Conservation (phyloP, 176 grass and related monocot species). For the Musa troglodytarum region DNA sequence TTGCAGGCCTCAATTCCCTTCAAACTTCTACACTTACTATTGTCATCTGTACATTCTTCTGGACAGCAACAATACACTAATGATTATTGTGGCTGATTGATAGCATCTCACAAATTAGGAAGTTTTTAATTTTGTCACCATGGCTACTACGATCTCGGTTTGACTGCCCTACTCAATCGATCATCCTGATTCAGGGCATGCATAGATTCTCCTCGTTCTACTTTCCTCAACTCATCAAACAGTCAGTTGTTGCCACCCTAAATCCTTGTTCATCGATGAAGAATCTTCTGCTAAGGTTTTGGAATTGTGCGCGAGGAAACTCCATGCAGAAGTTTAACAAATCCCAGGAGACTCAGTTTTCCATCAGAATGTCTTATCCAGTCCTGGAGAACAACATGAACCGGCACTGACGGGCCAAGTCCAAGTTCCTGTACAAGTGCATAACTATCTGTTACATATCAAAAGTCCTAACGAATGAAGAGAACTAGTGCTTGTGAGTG, state of each 20-base stretch:
- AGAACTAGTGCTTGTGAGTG: too few species aligned
- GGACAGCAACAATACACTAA: conserved; percentile 6
- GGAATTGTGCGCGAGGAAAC: conserved; percentile 64
- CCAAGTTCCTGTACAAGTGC: conserved; percentile 68
- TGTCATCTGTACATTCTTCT: conserved; percentile 61
- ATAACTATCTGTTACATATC: neutral
- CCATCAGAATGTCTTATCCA: conserved; percentile 92
- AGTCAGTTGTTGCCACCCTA: conserved; percentile 26
- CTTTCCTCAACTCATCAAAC: conserved; percentile 6
- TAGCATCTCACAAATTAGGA: neutral
- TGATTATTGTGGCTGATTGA: neutral
- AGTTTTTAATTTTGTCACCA: neutral
- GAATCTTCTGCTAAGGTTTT: conserved; percentile 41
- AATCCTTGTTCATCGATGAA: conserved; percentile 24
- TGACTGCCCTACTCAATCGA: neutral
- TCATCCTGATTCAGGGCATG: neutral
- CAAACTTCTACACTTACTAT: conserved; percentile 23
- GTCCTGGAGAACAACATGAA: conserved; percentile 95
- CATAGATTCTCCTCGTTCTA: neutral
- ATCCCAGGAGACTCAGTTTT: conserved; percentile 94
- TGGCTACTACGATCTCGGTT: neutral
- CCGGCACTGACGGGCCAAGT: conserved; percentile 81
- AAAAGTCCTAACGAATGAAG: neutral
- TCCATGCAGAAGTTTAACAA: conserved; percentile 93
- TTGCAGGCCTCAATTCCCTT: neutral